A percentile compares a stretch with the other conserved stretches of the same genome.
These are phyloP conservation scores for Brassica incana DNA, from an alignment of 345 rosid genomes.

Conservation along the genomic window DNA sequence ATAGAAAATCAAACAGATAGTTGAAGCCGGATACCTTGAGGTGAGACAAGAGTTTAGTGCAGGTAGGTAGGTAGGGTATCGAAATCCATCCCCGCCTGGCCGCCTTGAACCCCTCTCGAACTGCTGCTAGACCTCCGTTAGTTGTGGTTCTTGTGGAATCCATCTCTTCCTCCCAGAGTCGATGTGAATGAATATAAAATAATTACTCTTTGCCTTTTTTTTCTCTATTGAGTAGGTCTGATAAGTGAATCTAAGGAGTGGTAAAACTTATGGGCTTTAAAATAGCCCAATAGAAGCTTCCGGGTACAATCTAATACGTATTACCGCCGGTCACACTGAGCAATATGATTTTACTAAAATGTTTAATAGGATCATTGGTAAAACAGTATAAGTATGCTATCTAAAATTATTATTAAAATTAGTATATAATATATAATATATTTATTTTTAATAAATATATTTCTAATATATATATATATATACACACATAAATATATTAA, in stretches of 20 bases:
- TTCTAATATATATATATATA: too few species aligned
- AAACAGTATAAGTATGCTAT: too few species aligned
- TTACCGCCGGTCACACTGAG: neutral
- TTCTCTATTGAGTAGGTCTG: neutral
- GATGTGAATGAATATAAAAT: too few species aligned
- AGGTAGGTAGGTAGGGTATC: neutral
- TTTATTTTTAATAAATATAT: too few species aligned
- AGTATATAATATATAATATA: too few species aligned
- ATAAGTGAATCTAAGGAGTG: neutral
- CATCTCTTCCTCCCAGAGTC: too few species aligned
- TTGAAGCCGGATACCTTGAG: neutral
- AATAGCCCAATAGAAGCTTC: conserved; percentile 34
- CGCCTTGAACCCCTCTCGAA: neutral
- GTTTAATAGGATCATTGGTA: too few species aligned
- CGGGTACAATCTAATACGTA: neutral
- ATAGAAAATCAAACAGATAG: neutral
- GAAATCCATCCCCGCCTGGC: neutral
- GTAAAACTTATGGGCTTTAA: neutral
- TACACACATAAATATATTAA: too few species aligned
- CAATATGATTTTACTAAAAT: too few species aligned
- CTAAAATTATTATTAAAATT: too few species aligned
- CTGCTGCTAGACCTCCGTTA: neutral
- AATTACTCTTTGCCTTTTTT: neutral
- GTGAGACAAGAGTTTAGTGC: neutral
- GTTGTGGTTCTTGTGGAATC: neutral